These are phyloP conservation scores for Pestalotiopsis sp. DNA, from an alignment of 2,329 filamentous ascomycete species.

Conservation along the genomic window DNA sequence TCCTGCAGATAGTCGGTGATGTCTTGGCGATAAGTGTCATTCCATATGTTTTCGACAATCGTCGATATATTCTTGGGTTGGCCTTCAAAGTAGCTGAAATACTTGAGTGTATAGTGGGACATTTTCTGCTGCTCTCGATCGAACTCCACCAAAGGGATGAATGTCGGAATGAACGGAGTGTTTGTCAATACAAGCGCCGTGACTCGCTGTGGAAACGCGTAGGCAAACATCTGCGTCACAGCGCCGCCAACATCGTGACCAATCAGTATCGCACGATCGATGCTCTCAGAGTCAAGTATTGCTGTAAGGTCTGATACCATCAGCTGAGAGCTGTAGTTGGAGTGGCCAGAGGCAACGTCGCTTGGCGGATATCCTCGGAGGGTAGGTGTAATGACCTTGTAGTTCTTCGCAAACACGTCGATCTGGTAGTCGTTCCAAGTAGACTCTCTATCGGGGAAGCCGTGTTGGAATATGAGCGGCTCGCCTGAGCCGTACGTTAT, in stretches of 20 bases:
- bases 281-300: not conserved
- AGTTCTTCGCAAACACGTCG: not conserved
- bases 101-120: not conserved
- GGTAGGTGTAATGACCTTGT: not conserved
- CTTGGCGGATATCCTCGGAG: not conserved
- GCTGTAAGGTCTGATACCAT: not conserved
- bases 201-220: not conserved
- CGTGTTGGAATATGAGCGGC: not conserved
- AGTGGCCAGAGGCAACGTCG: not conserved
- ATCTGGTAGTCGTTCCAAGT: not conserved
- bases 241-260: not conserved
- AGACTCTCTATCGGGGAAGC: not conserved
- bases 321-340: not conserved
- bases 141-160: not conserved
- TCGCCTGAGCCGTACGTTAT: not conserved
- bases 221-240: not conserved
- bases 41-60: not conserved
- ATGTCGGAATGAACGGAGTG: not conserved
- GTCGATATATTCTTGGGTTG: not conserved
- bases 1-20: not conserved
- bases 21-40: not conserved
- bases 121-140: not conserved
- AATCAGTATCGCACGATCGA: not conserved
- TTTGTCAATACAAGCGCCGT: not conserved
- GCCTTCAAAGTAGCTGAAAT: not conserved